Percentiles rank a stretch among this genome's conserved stretches.
Conservation (phyloP, 2,329 filamentous ascomycete species). For the Aspergillus brasiliensis region DNA sequence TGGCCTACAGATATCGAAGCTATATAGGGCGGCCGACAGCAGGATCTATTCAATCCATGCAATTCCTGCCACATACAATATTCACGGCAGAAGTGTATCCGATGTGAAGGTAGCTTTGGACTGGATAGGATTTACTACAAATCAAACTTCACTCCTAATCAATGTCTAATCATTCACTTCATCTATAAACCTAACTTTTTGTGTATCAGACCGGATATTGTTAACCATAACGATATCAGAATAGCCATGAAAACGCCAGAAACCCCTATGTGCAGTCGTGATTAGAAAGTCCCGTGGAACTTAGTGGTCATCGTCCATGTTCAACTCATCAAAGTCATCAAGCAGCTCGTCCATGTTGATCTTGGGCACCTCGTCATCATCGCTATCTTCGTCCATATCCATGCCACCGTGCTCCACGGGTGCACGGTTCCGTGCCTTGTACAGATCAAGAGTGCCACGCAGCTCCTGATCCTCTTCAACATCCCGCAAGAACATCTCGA, state of each 20-base stretch:
- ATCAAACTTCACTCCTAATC: not conserved
- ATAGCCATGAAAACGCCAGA: not conserved
- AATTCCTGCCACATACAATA: not conserved
- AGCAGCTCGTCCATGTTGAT: conserved; percentile 80
- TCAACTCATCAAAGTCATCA: conserved; percentile 91
- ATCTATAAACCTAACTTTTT: conserved; percentile 2
- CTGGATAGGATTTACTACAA: not conserved
- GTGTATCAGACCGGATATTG: conserved; percentile 1
- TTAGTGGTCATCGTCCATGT: conserved; percentile 47
- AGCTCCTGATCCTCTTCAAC: conserved; percentile 95
- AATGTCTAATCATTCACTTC: conserved; percentile 1
- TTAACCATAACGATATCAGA: conserved; percentile 3
- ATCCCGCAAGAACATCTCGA: conserved; percentile 95
- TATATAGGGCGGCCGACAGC: too few relatives aligned
- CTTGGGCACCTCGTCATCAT: conserved; percentile 64
- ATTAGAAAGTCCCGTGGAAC: not conserved
- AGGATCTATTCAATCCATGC: too few relatives aligned
- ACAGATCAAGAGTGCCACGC: conserved; percentile 79
- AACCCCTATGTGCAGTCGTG: conserved; percentile 2
- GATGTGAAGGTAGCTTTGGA: not conserved
- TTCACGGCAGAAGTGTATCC: not conserved
- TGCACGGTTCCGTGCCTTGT: conserved; percentile 61
- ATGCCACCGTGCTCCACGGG: conserved; percentile 48
- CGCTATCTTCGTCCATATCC: conserved; percentile 61
- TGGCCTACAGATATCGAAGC: too few relatives aligned